Conservation (phyloP, 2,329 filamentous ascomycete genomes). For the Cladosporium halotolerans region DNA sequence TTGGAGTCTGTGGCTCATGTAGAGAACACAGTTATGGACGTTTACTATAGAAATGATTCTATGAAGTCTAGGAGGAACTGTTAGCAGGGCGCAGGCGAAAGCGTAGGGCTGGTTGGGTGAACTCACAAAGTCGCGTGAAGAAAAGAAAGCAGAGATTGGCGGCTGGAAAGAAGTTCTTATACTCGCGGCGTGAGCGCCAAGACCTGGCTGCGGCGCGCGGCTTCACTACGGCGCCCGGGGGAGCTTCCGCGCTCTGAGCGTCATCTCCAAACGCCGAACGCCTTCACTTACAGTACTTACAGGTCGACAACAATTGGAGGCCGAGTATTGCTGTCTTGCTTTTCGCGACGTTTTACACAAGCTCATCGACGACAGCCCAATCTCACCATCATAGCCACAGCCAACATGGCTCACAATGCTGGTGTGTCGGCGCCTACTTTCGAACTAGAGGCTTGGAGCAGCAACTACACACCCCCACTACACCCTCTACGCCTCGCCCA, state of each 20-base stretch:
- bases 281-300: conserved; percentile 8
- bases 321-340: not conserved
- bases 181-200: not conserved
- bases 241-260: not conserved
- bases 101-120: not conserved
- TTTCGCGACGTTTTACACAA: not conserved
- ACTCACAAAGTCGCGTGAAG: conserved; percentile 11
- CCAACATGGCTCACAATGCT: conserved; percentile 4
- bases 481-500: conserved; percentile 73
- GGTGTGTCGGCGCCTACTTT: conserved; percentile 61
- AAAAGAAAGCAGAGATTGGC: not conserved
- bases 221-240: not conserved
- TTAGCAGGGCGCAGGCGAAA: not conserved
- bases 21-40: conserved; percentile 16
- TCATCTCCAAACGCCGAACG: not conserved
- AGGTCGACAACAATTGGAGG: not conserved
- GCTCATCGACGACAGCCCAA: not conserved
- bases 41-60: conserved; percentile 18
- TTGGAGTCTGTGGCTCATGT: conserved; percentile 26
- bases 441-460: conserved; percentile 83
- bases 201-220: not conserved
- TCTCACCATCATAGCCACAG: not conserved
- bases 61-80: conserved; percentile 13
- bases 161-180: not conserved
- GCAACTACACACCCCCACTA: conserved; percentile 81